These are phyloP conservation scores for Candida patagonica DNA, from an alignment of 805 yeast species.

Conservation along the genomic window DNA sequence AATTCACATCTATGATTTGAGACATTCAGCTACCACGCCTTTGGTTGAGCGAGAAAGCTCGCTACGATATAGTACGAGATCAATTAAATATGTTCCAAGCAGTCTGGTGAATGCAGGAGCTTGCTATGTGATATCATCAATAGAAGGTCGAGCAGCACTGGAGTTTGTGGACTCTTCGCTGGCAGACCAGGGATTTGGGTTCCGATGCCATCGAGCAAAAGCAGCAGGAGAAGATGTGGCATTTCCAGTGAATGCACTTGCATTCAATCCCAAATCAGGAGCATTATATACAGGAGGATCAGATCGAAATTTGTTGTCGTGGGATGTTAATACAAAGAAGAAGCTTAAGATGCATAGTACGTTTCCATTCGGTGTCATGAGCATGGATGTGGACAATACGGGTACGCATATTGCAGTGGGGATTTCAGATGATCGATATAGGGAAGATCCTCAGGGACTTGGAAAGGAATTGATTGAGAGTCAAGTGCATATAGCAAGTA, in stretches of 20 bases:
- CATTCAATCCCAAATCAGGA: conserved; percentile 31
- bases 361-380: conserved; percentile 33
- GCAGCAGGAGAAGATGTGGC: conserved; percentile 40
- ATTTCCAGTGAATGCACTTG: conserved; percentile 42
- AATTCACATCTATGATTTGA: conserved; percentile 49
- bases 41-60: conserved; percentile 51
- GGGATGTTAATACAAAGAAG: conserved; percentile 41
- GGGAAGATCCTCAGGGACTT: conserved; percentile 21
- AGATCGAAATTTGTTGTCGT: conserved; percentile 41
- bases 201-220: conserved; percentile 60
- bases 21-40: conserved; percentile 35
- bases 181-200: conserved; percentile 49
- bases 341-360: conserved; percentile 35
- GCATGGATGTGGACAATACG: conserved; percentile 28
- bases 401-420: conserved; percentile 36
- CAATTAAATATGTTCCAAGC: conserved; percentile 32
- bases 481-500: background rate
- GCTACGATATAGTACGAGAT: conserved; percentile 54
- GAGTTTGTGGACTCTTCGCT: conserved; percentile 50
- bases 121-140: conserved; percentile 59
- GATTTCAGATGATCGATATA: conserved; percentile 42
- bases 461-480: conserved; percentile 9
- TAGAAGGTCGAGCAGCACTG: conserved; percentile 77
- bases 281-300: conserved; percentile 45
- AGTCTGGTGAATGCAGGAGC: conserved; percentile 37